Evolutionary conservation across 192 early-diverging fungal genomes (phyloP).

Genomic region (Backusella circina): DNA sequence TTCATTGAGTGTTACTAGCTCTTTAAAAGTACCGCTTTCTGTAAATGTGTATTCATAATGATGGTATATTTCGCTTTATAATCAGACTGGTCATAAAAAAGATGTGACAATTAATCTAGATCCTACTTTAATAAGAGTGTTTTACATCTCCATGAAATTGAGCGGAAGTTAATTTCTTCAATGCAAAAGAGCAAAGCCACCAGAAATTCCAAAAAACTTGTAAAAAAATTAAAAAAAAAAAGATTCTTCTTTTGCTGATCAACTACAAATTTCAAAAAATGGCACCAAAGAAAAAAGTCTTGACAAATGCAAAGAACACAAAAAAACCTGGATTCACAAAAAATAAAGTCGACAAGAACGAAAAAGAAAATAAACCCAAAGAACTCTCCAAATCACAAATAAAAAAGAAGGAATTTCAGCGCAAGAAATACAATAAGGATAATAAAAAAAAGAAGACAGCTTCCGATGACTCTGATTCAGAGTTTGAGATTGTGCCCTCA

Average conservation of each 20-base stretch:
- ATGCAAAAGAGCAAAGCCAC: neutral
- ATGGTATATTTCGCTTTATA: too few species aligned
- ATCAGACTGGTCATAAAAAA: too few species aligned
- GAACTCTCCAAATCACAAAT: conserved; percentile 16
- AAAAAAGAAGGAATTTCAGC: conserved; percentile 27
- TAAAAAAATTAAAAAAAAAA: neutral
- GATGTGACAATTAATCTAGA: too few species aligned
- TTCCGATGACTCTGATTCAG: conserved; percentile 31
- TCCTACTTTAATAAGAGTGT: too few species aligned
- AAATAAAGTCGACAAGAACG: neutral
- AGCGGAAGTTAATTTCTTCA: neutral
- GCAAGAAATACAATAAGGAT: conserved; percentile 31
- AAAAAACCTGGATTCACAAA: neutral
- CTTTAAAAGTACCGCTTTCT: too few species aligned
- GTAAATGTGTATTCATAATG: too few species aligned
- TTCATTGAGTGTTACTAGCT: too few species aligned
- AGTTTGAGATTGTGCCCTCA: conserved; percentile 34
- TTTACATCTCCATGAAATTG: too few species aligned
- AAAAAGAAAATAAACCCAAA: neutral
- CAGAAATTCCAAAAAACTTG: neutral
- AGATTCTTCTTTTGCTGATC: neutral
- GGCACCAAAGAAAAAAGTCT: neutral
- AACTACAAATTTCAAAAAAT: neutral
- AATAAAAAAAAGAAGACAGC: neutral
- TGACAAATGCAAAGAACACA: neutral